Evolutionary conservation across 164 flowering plant genomes (phyloP), one percentile per base, ranked within the genome.

Genomic region (Vitis amurensis): DNA sequence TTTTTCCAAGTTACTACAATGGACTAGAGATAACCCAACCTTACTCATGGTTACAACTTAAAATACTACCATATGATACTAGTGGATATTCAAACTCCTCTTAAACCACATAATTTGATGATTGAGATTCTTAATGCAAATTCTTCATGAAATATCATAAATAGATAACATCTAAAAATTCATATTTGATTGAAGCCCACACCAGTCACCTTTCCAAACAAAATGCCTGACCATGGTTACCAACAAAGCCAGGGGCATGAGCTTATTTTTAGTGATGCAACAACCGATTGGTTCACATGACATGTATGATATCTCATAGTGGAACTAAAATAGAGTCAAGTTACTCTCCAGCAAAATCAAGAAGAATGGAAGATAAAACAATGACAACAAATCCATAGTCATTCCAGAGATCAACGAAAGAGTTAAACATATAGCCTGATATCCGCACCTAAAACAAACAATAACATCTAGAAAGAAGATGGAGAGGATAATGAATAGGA

Each of bases 271-370:
- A 61, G 49, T 44, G 53, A 50, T n/a, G 71, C 47, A 15, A 68
- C 73, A 72, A 2, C 59, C 68, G 68, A 68, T 1, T 44, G 27
- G 2, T 61, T 77, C 69, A 73, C 16, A 57, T 30, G 51, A 13
- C 61, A 66, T 44, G 50, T 16, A 47, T 63, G 27, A 23, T 23
- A 23, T 23, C 27, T 23, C 27, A 23, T 0, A 23, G 2, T 23
- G 27, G 27, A 23, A 23, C 27, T 23, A 23, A 23, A 23, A 23
- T 0, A 23, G 0, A 23, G 27, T 23, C 2, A 23, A 23, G 27
- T 23, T 23, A 23, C 2, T 23, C 0, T 23, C 27, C 27, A 23
- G 2, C 27, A 23, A 23, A 23, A 23, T 2, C 0, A 23, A 23
- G 2, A 23, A 23, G 0, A 23, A 23, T 23, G 1, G 2, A 23